These are phyloP conservation scores for Zygosaccharomyces pseudobailii DNA, from an alignment of 1,139 yeast genomes.

Conservation along the genomic window DNA sequence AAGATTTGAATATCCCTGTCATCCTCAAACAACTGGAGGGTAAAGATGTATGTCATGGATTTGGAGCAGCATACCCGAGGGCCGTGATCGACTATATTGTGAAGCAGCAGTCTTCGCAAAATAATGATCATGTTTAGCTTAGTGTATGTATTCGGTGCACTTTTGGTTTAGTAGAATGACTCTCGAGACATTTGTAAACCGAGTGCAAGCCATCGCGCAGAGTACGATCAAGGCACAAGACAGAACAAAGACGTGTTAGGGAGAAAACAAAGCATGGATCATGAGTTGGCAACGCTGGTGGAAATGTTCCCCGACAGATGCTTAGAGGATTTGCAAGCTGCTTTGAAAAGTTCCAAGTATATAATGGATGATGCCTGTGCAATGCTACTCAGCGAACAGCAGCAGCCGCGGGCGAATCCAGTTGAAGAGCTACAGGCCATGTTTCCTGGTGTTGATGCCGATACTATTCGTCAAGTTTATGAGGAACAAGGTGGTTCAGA, in stretches of 20 bases:
- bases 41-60: conserved; percentile 70
- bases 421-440: conserved; percentile 10
- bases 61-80: conserved; percentile 74
- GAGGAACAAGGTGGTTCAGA: conserved; percentile 10
- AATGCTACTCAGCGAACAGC: conserved; percentile 23
- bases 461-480: conserved; percentile 10
- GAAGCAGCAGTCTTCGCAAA: neutral
- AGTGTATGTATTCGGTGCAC: neutral
- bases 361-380: conserved; percentile 27
- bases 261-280: neutral
- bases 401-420: conserved; percentile 5
- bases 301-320: conserved; percentile 24
- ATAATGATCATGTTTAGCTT: neutral
- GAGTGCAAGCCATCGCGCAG: neutral
- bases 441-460: conserved; percentile 15
- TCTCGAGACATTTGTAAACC: neutral
- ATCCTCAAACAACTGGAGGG: conserved; percentile 62
- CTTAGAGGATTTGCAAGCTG: conserved; percentile 10
- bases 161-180: neutral
- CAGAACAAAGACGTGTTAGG: too few relatives aligned
- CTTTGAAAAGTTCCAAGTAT: conserved; percentile 19
- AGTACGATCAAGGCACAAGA: neutral
- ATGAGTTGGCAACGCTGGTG: conserved; percentile 6
- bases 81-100: conserved; percentile 41
- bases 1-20: conserved; percentile 51